Percentiles rank a stretch among this genome's conserved stretches.
Conservation (phyloP, 2,329 filamentous ascomycete genomes). For the Chaetomium strumarium region DNA sequence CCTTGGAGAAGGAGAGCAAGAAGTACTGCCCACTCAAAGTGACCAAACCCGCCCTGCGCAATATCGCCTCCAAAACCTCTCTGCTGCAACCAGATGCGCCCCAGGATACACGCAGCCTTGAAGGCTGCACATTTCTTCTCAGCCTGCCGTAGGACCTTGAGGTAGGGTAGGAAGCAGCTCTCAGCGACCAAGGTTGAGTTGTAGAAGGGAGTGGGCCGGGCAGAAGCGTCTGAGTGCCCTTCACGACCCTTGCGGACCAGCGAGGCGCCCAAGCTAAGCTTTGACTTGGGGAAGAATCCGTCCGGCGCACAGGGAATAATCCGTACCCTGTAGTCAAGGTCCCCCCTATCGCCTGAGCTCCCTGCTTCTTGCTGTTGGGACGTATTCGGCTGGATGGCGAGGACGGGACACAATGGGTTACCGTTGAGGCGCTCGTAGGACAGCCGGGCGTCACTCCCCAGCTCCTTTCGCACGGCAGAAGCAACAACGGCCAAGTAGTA, state of each 20-base stretch:
- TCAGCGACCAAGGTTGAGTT: conserved; percentile 81
- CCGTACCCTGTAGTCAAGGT: conserved; percentile 55
- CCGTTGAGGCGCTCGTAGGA: conserved; percentile 63
- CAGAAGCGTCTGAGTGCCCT: conserved; percentile 38
- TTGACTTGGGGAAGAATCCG: conserved; percentile 62
- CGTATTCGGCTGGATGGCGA: conserved; percentile 39
- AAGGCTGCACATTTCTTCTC: conserved; percentile 67
- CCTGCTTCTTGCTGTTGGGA: conserved; percentile 22
- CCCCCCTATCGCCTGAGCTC: conserved; percentile 26
- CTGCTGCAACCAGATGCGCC: conserved; percentile 83
- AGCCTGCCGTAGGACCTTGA: conserved; percentile 67
- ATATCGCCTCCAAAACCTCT: conserved; percentile 68
- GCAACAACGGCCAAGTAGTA: conserved; percentile 85
- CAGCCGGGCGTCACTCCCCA: conserved; percentile 49
- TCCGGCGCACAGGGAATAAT: conserved; percentile 71
- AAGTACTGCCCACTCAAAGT: conserved; percentile 84
- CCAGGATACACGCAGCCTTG: conserved; percentile 77
- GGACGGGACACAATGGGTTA: conserved; percentile 69
- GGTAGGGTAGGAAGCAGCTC: conserved; percentile 63
- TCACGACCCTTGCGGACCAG: conserved; percentile 56
- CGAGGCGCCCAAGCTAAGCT: conserved; percentile 64
- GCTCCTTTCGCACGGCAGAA: conserved; percentile 56
- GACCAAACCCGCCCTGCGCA: conserved; percentile 78
- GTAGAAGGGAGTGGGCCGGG: conserved; percentile 69
- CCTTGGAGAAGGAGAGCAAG: conserved; percentile 74